Evolutionary conservation across 2,329 filamentous ascomycete species (phyloP).

Genomic region (Stemphylium vesicarium): DNA sequence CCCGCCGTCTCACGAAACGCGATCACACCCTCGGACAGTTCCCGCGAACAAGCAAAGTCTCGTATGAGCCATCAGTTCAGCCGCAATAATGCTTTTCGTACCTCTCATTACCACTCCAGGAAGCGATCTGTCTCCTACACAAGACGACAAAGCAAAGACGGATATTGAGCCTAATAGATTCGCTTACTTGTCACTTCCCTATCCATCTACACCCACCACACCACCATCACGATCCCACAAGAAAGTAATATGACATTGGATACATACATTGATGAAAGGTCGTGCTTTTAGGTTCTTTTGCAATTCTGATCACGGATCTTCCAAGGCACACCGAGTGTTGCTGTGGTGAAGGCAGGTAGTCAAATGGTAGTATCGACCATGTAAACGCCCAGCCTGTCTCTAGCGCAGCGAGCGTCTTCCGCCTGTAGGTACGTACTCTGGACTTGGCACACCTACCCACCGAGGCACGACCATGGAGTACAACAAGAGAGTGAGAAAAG

Average conservation of each 20-base stretch:
- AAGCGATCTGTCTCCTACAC: not conserved
- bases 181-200: not conserved
- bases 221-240: not conserved
- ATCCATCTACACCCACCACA: not conserved
- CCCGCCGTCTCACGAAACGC: constrained; percentile 1
- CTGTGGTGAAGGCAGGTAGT: not conserved
- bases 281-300: not conserved
- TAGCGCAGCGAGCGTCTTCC: not conserved
- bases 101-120: not conserved
- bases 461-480: not conserved
- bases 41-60: not conserved
- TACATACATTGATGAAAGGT: not conserved
- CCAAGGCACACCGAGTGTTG: not conserved
- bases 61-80: not conserved
- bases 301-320: not conserved
- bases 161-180: not conserved
- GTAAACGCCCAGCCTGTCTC: not conserved
- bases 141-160: constrained; percentile 11
- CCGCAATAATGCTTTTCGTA: not conserved
- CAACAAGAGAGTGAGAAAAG: constrained; percentile 1
- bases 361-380: not conserved
- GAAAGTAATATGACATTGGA: not conserved
- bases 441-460: not conserved
- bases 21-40: not conserved
- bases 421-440: not conserved